Conservation (phyloP, 345 rosid species). For the Hevea brasiliensis region DNA sequence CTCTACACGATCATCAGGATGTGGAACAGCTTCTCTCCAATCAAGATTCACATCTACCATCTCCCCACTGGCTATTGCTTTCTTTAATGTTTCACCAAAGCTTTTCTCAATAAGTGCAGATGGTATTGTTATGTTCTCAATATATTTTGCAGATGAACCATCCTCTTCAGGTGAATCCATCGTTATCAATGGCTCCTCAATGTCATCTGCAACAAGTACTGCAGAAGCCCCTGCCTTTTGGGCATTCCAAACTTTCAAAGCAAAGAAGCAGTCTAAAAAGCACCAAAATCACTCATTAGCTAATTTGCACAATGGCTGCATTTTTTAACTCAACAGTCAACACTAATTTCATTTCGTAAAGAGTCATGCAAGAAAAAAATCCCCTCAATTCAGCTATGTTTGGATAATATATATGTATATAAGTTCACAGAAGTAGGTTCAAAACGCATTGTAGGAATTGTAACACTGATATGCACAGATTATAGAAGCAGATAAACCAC, state of each 20-base stretch:
- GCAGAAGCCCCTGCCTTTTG: slow-evolving; percentile 97
- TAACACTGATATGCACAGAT: no score
- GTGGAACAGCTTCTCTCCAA: slow-evolving; percentile 98
- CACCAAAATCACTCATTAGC: not conserved
- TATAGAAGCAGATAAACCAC: no score
- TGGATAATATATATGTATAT: no score
- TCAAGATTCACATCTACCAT: slow-evolving; percentile 97
- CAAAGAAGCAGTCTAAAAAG: slow-evolving; percentile 85
- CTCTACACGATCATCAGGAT: slow-evolving; percentile 96
- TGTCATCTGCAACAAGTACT: slow-evolving; percentile 90
- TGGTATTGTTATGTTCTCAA: slow-evolving; percentile 91
- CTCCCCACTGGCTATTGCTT: slow-evolving; percentile 59
- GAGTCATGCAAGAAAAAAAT: not conserved
- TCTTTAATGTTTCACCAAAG: slow-evolving; percentile 77
- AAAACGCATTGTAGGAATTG: no score
- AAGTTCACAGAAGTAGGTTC: no score
- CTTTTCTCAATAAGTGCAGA: slow-evolving; percentile 84
- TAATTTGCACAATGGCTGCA: not conserved
- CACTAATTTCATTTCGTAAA: not conserved
- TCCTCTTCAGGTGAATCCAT: slow-evolving; percentile 94
- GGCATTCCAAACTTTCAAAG: slow-evolving; percentile 94
- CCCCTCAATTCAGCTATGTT: no score
- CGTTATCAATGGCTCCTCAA: slow-evolving; percentile 79
- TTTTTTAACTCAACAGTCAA: not conserved
- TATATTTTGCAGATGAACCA: slow-evolving; percentile 57